Conservation (phyloP, 371 early-diverging fungal genomes). For the Apophysomyces variabilis region DNA sequence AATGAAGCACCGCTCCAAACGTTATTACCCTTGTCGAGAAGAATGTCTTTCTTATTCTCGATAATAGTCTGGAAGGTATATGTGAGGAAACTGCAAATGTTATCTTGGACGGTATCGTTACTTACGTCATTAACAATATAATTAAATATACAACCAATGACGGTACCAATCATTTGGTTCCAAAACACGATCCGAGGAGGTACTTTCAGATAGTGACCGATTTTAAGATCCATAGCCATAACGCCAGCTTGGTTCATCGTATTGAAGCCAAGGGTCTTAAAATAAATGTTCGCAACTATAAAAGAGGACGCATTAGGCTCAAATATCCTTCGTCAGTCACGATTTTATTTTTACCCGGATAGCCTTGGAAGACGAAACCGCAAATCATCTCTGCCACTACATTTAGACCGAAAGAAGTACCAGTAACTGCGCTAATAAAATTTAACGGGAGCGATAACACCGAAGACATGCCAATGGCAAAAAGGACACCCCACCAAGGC, state of each 20-base stretch:
- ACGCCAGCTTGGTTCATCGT: conserved; percentile 58
- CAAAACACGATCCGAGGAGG: conserved; percentile 68
- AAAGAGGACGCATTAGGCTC: neutral
- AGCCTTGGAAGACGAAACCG: conserved; percentile 47
- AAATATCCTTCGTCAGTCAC: too few species aligned
- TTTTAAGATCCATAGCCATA: conserved; percentile 66
- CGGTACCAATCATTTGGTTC: conserved; percentile 66
- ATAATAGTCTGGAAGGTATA: conserved; percentile 38
- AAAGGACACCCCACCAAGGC: conserved; percentile 74
- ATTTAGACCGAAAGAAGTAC: conserved; percentile 52
- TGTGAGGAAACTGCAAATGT: neutral
- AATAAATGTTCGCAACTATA: conserved; percentile 33
- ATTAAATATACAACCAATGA: conserved; percentile 60
- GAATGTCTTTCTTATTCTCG: conserved; percentile 44
- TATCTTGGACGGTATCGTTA: neutral
- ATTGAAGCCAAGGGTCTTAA: conserved; percentile 51
- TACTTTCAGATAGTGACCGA: conserved; percentile 79
- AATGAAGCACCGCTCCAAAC: conserved; percentile 59
- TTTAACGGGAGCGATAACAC: conserved; percentile 42
- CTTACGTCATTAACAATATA: conserved; percentile 51
- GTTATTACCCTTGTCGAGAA: conserved; percentile 48
- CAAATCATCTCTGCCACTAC: conserved; percentile 72
- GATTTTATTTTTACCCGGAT: conserved; percentile 30
- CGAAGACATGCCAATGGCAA: conserved; percentile 66
- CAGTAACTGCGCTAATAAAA: conserved; percentile 46